A percentile compares a stretch with the other conserved stretches of the same genome.
phyloP scores from a whole-genome alignment of 2,329 filamentous ascomycete species.

The Talaromyces sp. region DNA sequence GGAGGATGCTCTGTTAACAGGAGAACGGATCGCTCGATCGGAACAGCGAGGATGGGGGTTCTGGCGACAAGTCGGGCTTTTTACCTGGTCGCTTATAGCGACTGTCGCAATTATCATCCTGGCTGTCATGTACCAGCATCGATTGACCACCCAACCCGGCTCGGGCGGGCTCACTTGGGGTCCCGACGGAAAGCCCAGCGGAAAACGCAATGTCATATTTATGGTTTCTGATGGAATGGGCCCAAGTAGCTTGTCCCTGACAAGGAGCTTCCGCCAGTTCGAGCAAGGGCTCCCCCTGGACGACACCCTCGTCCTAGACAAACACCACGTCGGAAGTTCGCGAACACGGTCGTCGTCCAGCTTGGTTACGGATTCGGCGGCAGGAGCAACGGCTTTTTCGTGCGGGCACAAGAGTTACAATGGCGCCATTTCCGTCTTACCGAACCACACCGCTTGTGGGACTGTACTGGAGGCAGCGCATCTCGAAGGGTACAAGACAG shows the following conservation, averaged over 20 bases:
- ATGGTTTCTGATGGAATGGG: constrained; percentile 99
- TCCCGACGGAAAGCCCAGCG: constrained; percentile 41
- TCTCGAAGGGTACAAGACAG: constrained; percentile 83
- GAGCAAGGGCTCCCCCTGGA: constrained; percentile 66
- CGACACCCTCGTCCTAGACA: constrained; percentile 74
- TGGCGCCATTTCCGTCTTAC: constrained; percentile 84
- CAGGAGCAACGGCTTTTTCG: constrained; percentile 94
- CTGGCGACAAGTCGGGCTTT: constrained; percentile 71
- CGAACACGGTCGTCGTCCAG: constrained; percentile 79
- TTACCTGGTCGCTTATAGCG: constrained; percentile 76
- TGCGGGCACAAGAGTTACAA: constrained; percentile 95
- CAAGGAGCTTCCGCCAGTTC: constrained; percentile 78
- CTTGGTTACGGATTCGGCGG: constrained; percentile 89
- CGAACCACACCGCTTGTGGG: constrained; percentile 80
- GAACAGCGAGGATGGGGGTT: constrained; percentile 46
- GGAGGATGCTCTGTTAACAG: constrained; percentile 59
- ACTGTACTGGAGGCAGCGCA: constrained; percentile 93
- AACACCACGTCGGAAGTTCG: constrained; percentile 84
- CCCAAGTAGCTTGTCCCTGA: constrained; percentile 81
- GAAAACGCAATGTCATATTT: constrained; percentile 92
- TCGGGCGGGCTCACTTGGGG: constrained; percentile 27
- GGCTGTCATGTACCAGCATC: constrained; percentile 72
- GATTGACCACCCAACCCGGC: constrained; percentile 40
- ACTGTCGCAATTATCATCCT: constrained; percentile 74
- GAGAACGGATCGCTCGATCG: constrained; percentile 37